These are phyloP conservation scores for Dalbergia cochinchinensis DNA, from an alignment of 306 rosid species.

Conservation along the genomic window DNA sequence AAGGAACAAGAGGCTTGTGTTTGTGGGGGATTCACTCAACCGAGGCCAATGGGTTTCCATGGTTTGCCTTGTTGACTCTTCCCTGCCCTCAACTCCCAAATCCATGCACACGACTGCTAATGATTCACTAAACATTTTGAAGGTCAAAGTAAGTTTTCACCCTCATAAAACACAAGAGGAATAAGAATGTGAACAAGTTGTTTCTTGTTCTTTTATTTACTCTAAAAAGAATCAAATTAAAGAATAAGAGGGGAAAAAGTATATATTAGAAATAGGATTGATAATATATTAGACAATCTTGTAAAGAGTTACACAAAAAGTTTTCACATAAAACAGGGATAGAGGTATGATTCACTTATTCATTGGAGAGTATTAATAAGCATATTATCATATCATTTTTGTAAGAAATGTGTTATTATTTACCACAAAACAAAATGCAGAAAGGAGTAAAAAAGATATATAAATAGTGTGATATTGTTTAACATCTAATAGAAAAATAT, in stretches of 20 bases:
- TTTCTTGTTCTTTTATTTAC: conserved; percentile 9
- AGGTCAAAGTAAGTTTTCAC: conserved; percentile 62
- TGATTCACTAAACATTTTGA: conserved; percentile 79
- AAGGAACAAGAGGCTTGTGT: conserved; percentile 88
- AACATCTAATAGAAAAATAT: too few relatives aligned
- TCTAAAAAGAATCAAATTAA: background rate
- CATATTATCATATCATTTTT: too few relatives aligned
- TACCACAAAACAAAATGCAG: too few relatives aligned
- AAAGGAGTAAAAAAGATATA: too few relatives aligned
- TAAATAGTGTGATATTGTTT: too few relatives aligned
- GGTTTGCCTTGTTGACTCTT: conserved; percentile 78
- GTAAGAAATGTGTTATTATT: too few relatives aligned
- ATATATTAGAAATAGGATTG: background rate
- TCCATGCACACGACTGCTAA: conserved; percentile 70
- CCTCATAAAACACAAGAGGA: background rate
- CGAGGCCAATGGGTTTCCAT: conserved; percentile 97
- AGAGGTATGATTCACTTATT: too few relatives aligned
- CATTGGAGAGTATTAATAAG: too few relatives aligned
- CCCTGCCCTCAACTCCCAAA: conserved; percentile 53
- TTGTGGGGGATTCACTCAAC: conserved; percentile 90
- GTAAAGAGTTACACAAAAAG: too few relatives aligned
- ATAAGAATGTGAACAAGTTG: background rate
- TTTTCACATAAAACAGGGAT: too few relatives aligned
- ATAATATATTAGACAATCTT: too few relatives aligned
- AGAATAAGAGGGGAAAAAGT: background rate